Percentiles rank a stretch among this genome's conserved stretches.
phyloP scores from a whole-genome alignment of 2,329 filamentous ascomycete genomes.

The Colletotrichum lupini region DNA sequence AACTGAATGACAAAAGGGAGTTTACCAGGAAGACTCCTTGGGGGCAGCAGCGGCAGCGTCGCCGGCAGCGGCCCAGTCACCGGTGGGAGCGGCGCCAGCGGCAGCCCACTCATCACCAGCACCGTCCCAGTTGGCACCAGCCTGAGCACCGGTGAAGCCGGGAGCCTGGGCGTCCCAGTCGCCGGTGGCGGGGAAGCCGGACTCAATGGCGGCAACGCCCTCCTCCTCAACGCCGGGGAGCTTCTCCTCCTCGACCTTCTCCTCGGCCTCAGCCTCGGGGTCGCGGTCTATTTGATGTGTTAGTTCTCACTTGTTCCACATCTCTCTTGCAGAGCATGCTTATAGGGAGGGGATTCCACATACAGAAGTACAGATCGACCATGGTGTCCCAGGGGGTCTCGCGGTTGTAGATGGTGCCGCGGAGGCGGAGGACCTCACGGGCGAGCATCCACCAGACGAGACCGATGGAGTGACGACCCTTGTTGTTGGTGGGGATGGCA shows the following conservation, averaged over 20 bases:
- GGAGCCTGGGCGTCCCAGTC: constrained; percentile 90
- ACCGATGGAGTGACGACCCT: constrained; percentile 99
- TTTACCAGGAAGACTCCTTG: constrained; percentile 66
- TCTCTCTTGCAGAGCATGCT: background rate
- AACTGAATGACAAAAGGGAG: constrained; percentile 14
- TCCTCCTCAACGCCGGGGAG: constrained; percentile 86
- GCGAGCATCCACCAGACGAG: constrained; percentile 99
- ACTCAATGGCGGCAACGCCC: constrained; percentile 80
- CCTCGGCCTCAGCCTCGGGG: constrained; percentile 99
- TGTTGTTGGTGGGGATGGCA: constrained; percentile 99
- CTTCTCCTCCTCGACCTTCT: constrained; percentile 96
- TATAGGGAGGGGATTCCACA: constrained; percentile 43
- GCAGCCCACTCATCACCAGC: constrained; percentile 73
- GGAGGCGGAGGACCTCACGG: constrained; percentile 98
- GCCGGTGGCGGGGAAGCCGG: constrained; percentile 75
- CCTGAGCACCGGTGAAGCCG: constrained; percentile 72
- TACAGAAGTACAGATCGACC: constrained; percentile 99
- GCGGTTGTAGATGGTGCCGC: constrained; percentile 94
- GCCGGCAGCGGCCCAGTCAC: constrained; percentile 68
- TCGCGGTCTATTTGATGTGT: constrained; percentile 77
- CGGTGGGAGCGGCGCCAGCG: constrained; percentile 63
- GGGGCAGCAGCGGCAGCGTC: constrained; percentile 60
- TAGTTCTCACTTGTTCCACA: background rate
- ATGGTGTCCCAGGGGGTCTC: constrained; percentile 99
- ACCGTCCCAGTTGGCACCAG: constrained; percentile 70